Conservation (phyloP, 2,329 filamentous ascomycete genomes). For the Aspergillus uvarum region DNA sequence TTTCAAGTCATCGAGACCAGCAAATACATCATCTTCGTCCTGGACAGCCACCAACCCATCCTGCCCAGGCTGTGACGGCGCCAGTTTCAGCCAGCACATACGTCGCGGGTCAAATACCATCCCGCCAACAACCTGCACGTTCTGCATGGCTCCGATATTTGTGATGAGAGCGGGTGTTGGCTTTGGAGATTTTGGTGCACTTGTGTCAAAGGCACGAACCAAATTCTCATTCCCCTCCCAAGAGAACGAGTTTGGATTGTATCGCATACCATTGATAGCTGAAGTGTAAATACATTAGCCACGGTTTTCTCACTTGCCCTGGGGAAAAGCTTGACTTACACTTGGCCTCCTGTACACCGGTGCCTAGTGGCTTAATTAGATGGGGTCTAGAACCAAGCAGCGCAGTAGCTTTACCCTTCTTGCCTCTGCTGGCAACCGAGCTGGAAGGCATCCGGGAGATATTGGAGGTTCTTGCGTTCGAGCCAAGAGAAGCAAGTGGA, state of each 20-base stretch:
- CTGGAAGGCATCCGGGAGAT: slow-evolving; percentile 52
- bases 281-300: slow-evolving; percentile 16
- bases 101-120: slow-evolving; percentile 98
- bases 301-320: not conserved
- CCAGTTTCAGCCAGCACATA: slow-evolving; percentile 95
- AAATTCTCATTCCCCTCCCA: slow-evolving; percentile 97
- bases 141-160: slow-evolving; percentile 79
- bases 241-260: slow-evolving; percentile 79
- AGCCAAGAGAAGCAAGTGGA: slow-evolving; percentile 53
- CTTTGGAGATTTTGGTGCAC: slow-evolving; percentile 43
- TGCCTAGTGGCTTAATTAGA: slow-evolving; percentile 80
- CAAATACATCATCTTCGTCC: slow-evolving; percentile 91
- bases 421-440: slow-evolving; percentile 51
- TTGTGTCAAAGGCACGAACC: slow-evolving; percentile 72
- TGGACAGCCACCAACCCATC: slow-evolving; percentile 57
- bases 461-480: slow-evolving; percentile 61
- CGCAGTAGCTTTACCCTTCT: slow-evolving; percentile 37
- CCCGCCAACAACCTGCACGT: slow-evolving; percentile 89
- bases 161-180: slow-evolving; percentile 73
- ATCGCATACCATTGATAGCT: slow-evolving; percentile 94
- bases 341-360: slow-evolving; percentile 71
- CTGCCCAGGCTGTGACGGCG: slow-evolving; percentile 43
- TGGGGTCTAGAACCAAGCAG: slow-evolving; percentile 65
- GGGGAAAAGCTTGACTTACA: slow-evolving; percentile 55
- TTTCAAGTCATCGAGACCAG: slow-evolving; percentile 88